These are phyloP conservation scores for Crithidia acanthocephali DNA, from an alignment of 208 protist genomes.

Conservation along the genomic window DNA sequence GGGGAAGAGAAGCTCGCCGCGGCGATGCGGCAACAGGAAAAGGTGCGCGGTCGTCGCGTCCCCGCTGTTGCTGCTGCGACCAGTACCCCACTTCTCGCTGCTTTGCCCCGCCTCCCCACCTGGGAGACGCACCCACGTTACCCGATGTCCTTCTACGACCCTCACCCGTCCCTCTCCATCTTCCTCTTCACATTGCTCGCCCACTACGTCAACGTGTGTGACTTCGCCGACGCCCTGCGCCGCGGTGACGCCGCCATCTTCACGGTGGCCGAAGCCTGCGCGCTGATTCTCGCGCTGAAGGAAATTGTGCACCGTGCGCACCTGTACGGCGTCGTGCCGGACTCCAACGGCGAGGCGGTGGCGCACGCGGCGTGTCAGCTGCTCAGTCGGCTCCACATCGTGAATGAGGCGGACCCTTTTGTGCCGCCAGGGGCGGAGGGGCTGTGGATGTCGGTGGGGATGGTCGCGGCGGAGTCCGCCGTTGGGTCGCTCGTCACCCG, in stretches of 20 bases:
- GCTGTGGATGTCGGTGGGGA: slow-evolving; percentile 60
- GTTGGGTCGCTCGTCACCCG: slow-evolving; percentile 16
- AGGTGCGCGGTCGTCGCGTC: slow-evolving; percentile 7
- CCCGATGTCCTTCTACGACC: slow-evolving; percentile 62
- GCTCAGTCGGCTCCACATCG: slow-evolving; percentile 66
- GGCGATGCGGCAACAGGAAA: not conserved
- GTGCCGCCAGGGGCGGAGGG: slow-evolving; percentile 34
- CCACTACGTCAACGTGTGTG: slow-evolving; percentile 74
- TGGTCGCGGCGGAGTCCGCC: slow-evolving; percentile 26
- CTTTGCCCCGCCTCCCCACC: slow-evolving; percentile 25
- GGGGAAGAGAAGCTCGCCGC: not conserved
- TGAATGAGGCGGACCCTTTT: slow-evolving; percentile 73
- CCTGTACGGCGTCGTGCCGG: slow-evolving; percentile 72
- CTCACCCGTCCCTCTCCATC: slow-evolving; percentile 69
- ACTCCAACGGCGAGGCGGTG: slow-evolving; percentile 71
- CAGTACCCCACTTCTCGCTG: not conserved
- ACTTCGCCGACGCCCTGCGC: slow-evolving; percentile 69
- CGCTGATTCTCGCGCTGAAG: slow-evolving; percentile 79
- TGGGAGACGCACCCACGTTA: slow-evolving; percentile 32
- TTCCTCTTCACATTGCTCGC: slow-evolving; percentile 79
- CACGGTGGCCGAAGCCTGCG: slow-evolving; percentile 44
- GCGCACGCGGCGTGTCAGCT: slow-evolving; percentile 65
- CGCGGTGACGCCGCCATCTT: slow-evolving; percentile 33
- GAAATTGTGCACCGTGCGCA: slow-evolving; percentile 77
- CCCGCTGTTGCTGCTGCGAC: slow-evolving; percentile 1